Base-by-base conservation (phyloP, 306 rosid species). In the Spatholobus suberectus region DNA sequence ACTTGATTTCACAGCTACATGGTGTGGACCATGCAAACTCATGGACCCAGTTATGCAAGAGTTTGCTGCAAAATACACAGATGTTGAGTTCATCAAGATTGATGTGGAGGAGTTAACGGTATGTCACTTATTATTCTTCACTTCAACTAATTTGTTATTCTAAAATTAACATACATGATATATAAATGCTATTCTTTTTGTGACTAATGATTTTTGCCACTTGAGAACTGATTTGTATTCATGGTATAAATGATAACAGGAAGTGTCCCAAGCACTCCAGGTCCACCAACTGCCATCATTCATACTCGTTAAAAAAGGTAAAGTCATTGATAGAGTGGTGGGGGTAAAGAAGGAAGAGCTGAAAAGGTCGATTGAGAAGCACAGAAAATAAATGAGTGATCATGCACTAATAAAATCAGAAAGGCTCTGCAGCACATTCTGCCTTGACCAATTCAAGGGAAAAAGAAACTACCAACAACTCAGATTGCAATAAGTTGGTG, bases 1-100 rank as follows among this genome's bases (percentile, higher is more conserved):
- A 86, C 75, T 95, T 37, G 91, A 93, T 86, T 95, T 95, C 90
- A 86, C 91, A 34, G 93, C 98, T 41, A 73, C 90, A 38, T 95
- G 97, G 97, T 95, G 98, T 77, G 88, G 86, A 78, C 97, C 97
- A 34, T 95, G 98, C 81, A 87, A 88, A 78, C 68, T 77, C 15
- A 93, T 95, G 90, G 92, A 93, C 59, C 89, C 97, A 18, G 59
- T 61, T 26, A 78, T 95, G 54, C 76, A 86, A 63, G 90, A 88
- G 35, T 89, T 83, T 79, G 86, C 92, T 29, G 87, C 84, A 38
- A 87, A 85, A 82, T 93, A 83, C 86, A 78, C 75, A 3, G 93
- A 93, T 46, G 93, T 92, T 15, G 91, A 87, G 77, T 91, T 91
- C 80, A 65, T 95, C 82, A 85, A 87, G 88, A 78, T 91, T 75